Base-by-base conservation (phyloP, 75 land plant genomes). In the Adiantum capillusveneris region DNA sequence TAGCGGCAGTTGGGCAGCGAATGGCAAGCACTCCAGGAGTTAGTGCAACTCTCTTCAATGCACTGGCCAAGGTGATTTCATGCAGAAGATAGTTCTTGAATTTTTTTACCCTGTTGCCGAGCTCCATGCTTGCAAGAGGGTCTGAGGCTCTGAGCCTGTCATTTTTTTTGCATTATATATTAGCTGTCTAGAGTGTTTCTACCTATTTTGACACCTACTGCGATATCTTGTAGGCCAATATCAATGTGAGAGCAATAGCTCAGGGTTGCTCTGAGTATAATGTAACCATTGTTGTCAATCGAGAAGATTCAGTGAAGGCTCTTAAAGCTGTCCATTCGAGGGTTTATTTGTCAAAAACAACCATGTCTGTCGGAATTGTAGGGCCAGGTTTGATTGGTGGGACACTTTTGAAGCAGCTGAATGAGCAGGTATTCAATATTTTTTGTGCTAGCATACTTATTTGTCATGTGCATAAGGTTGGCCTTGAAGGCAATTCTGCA, bases 1-100 rank as follows among this genome's bases (percentile, higher is more conserved):
- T 93, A 50, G 98, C 96, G 31, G 73, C 96, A 44, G 98, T 93
- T 63, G 98, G 98, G 13, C 98, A 88, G 69, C 82, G 66, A 66
- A 93, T 89, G 98, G 98, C 98, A 14, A 93, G 98, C 57, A 93
- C 98, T 31, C 90, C 90, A 67, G 98, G 98, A 71, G 98, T 93
- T 56, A 89, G 98, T 79, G 98, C 96, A 25, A 81, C 87, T 50
- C 78, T 89, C 49, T 93, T 93, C 53, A 83, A 81, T 73, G 96
- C 98, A 43, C 85, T 93, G 25, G 98, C 98, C 20, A 89, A 89
- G 87, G 98, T 89, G 50, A n/a, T 44, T 9, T n/a, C n/a, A n/a
- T n/a, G n/a, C n/a, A n/a, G n/a, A n/a, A n/a, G n/a, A n/a, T n/a
- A n/a, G n/a, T n/a, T n/a, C n/a, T n/a, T n/a, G n/a, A n/a, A n/a